These are phyloP conservation scores for Salix exigua DNA, from an alignment of 345 rosid species.

Conservation along the genomic window DNA sequence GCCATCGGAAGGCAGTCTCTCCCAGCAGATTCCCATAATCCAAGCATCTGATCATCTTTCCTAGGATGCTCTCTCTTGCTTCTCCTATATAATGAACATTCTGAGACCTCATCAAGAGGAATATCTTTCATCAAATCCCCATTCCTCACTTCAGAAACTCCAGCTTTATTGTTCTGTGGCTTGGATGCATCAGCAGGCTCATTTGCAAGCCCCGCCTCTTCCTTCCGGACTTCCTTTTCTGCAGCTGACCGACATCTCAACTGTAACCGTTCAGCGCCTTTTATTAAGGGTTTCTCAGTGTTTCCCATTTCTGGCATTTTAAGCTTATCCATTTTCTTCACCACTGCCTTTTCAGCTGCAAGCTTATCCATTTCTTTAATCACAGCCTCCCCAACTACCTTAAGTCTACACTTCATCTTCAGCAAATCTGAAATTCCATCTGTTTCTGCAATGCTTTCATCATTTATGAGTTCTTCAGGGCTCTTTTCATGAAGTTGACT, in stretches of 20 bases:
- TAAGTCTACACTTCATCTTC: slow-evolving; percentile 45
- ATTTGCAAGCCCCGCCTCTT: slow-evolving; percentile 27
- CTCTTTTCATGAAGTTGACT: slow-evolving; percentile 24
- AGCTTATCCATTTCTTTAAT: slow-evolving; percentile 8
- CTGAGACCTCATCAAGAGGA: slow-evolving; percentile 27
- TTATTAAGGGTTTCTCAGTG: slow-evolving; percentile 9
- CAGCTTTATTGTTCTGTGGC: neutral
- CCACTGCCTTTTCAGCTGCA: slow-evolving; percentile 39
- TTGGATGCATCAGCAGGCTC: slow-evolving; percentile 27
- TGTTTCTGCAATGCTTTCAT: slow-evolving; percentile 19
- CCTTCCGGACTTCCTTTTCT: slow-evolving; percentile 24
- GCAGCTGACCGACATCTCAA: slow-evolving; percentile 11
- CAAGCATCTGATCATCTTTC: slow-evolving; percentile 23
- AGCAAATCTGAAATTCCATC: slow-evolving; percentile 50
- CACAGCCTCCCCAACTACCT: slow-evolving; percentile 39
- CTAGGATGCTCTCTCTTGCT: slow-evolving; percentile 8
- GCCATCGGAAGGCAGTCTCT: slow-evolving; percentile 8
- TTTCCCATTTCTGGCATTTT: slow-evolving; percentile 26
- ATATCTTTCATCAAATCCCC: slow-evolving; percentile 32
- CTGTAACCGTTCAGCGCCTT: slow-evolving; percentile 21
- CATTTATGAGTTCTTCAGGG: slow-evolving; percentile 27
- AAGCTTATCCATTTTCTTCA: slow-evolving; percentile 45
- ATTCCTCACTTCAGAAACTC: slow-evolving; percentile 9
- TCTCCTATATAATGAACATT: slow-evolving; percentile 9
- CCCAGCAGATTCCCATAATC: slow-evolving; percentile 25